Base-by-base conservation (phyloP, 306 rosid species). In the Fragaria iinumae region DNA sequence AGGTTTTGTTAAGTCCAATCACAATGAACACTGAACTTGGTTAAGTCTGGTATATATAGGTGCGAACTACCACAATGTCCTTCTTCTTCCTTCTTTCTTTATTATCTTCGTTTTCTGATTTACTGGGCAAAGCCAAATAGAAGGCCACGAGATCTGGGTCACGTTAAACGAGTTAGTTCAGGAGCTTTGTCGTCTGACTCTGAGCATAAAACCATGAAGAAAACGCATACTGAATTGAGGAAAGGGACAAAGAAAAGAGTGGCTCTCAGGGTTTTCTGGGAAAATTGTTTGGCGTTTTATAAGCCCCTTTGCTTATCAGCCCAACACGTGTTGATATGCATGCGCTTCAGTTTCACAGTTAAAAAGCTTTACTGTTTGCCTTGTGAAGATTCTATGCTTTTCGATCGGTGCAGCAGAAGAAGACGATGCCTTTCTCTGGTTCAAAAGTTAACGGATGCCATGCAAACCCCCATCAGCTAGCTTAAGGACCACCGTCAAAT, bases 301-400 rank as follows among this genome's bases (percentile, higher is more conserved):
- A 73, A 23, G 76, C 13, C 13, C 4, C 9, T 1, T 6, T 45
- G 8, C 59, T 63, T 49, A 45, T 62, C 45, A 20, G n/a, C 16
- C 23, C 64, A 29, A 48, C 79, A 48, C 79, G 79, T 64, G 72
- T 32, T 29, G 11, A 47, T 20, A 66, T 47, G 71, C 50, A 64
- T 48, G 72, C 64, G 47, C 41, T 64, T 45, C 41, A 23, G 48
- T 74, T 74, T 43, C 39, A 29, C 0, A 47, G 3, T 12, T 11
- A 16, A 6, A 32, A 14, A 23, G 1, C 9, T 2, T 8, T 49
- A 52, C 69, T 52, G 82, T 72, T 29, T n/a, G 23, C 60, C 39
- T 52, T n/a, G 57, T 45, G 49, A 25, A 9, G 39, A 39, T 39
- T 65, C 76, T 56, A 55, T 43, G 38, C 50, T 32, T 4, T 41